Percentiles rank a stretch among this genome's conserved stretches.
Evolutionary conservation across 257 asterid genomes (phyloP).

Genomic region (Nicotiana tabacum): DNA sequence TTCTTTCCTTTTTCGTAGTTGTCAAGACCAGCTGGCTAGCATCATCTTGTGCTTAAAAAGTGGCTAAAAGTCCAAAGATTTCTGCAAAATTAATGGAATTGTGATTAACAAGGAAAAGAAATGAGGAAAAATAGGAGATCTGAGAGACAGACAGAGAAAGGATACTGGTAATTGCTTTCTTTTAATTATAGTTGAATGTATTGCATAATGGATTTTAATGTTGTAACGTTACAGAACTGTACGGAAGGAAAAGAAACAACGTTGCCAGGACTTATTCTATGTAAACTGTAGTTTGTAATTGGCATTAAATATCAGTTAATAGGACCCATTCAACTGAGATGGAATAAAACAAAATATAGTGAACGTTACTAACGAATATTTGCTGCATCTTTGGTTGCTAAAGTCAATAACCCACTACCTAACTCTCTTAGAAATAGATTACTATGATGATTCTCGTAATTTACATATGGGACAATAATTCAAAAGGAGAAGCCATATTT

Average conservation of each 20-base stretch:
- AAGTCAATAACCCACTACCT: background rate
- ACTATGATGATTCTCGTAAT: background rate
- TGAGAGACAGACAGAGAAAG: background rate
- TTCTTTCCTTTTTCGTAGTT: background rate
- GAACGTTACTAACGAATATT: background rate
- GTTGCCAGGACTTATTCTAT: background rate
- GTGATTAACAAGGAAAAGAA: background rate
- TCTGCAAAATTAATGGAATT: background rate
- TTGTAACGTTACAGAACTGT: background rate
- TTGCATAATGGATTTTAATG: background rate
- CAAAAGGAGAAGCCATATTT: background rate
- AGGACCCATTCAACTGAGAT: background rate
- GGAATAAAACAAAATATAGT: background rate
- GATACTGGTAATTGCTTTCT: background rate
- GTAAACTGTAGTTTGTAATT: background rate
- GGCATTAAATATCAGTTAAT: background rate
- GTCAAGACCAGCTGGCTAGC: background rate
- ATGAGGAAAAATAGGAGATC: background rate
- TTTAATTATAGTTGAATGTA: background rate
- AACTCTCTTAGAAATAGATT: background rate
- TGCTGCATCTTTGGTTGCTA: background rate
- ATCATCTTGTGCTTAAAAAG: background rate
- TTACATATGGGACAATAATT: background rate
- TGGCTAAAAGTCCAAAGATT: background rate
- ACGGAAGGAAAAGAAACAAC: background rate